Base-by-base conservation (phyloP, 1,139 yeast genomes). In the Scheffersomyces titani region DNA sequence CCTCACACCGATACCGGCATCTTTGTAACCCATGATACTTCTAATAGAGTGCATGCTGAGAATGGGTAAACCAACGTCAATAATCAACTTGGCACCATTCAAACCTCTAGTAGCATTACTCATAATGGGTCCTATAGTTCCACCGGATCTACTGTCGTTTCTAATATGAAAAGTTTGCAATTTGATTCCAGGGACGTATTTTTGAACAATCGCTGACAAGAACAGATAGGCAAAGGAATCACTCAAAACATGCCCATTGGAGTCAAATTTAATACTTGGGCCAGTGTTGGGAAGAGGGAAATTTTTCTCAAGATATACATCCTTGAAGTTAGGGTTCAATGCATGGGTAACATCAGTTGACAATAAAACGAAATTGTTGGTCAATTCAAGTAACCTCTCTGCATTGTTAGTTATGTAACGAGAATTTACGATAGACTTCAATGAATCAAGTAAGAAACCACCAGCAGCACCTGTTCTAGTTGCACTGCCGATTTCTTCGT, bases 281-380 rank as follows among this genome's bases (percentile, higher is more conserved):
- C 84, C 84, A 4, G 67, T 72, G 59, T 80, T 80, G 51, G 82
- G 83, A 16, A 75, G 60, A 0, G 83, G 82, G 57, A 65, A 71
- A 64, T 79, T 80, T 51, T 70, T 66, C 51, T 74, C 75, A 57
- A 79, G 70, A 59, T 80, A 80, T 5, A 67, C 75, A 22, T 64
- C 62, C 20, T 64, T 56, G 58, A 77, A 80, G 62, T 79, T 79
- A n/a, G 84, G 84, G 61, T 80, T 80, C 47, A 78, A 63, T 21
- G 77, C 74, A 61, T 80, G 84, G n/a, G 76, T 79, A 19, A 80
- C 83, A 59, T 80, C 84, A 0, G 83, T 81, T 0, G 82, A 78
- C 49, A 80, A 67, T 47, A 79, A 65, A 22, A 79, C 64, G 6
- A 80, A 59, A 48, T 62, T 55, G 11, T 54, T 55, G 36, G 60